Evolutionary conservation across 2,329 filamentous ascomycete genomes (phyloP), one percentile per base, ranked within the genome.

Genomic region (Apiospora sp.): DNA sequence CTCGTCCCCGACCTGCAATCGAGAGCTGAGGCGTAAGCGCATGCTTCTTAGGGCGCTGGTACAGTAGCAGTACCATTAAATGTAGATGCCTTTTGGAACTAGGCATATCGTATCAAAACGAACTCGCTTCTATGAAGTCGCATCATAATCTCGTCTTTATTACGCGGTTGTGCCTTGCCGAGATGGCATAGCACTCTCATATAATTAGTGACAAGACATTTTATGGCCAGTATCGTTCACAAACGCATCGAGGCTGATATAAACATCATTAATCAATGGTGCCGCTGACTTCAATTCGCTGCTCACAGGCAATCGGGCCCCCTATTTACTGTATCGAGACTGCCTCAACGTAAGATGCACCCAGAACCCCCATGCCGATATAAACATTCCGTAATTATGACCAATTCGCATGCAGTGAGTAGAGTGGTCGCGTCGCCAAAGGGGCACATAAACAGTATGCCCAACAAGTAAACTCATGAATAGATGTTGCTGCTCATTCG

Each of bases 321-420:
- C 58, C 34, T 64, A 41, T 61, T 37, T 61, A 34, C 30, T 41
- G 58, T 64, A 64, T 10, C 19, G 22, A 41, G 58, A 37, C 58
- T 22, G 58, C 58, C 58, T 41, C 58, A 14, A 41, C 34, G 34
- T 22, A 37, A 4, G n/a, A 64, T 41, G 58, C 58, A 64, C 22
- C 34, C 58, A 64, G 6, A 41, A 41, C 8, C 34, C 19, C 58
- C 34, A 14, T 41, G n/a, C 19, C 58, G 34, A 64, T 64, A 37
- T 30, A 37, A 70, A 51, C 4, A 43, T 30, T 27, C 10, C 49
- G 16, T 43, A 61, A 67, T 24, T 41, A 48, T 67, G 70, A 30
- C 44, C 70, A 71, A 46, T 44, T 44, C 51, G 69, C 69, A 61
- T 61, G 48, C 51, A 70, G 43, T 61, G 46, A 71, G 48, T 49